These are phyloP conservation scores for Xylaria arbuscula DNA, from an alignment of 2,329 filamentous ascomycete genomes.

Conservation along the genomic window DNA sequence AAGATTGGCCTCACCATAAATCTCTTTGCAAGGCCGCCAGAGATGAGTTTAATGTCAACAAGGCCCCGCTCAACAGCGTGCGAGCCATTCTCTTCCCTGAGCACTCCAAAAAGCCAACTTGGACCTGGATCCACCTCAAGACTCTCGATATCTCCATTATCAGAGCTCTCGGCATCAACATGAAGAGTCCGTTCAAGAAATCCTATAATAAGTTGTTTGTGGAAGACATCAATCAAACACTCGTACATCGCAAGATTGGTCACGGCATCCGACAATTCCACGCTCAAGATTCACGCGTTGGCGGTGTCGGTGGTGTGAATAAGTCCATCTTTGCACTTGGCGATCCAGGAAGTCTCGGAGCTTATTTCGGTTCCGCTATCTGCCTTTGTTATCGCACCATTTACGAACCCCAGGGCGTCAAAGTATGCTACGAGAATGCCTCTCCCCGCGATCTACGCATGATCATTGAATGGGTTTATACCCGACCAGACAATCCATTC, in stretches of 20 bases:
- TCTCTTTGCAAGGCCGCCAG: slow-evolving; percentile 27
- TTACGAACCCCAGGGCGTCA: neutral
- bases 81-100: slow-evolving; percentile 34
- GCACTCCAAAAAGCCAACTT: slow-evolving; percentile 7
- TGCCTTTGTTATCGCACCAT: slow-evolving; percentile 27
- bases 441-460: slow-evolving; percentile 32
- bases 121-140: slow-evolving; percentile 23
- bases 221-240: slow-evolving; percentile 23
- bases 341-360: slow-evolving; percentile 30
- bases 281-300: neutral
- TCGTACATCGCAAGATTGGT: slow-evolving; percentile 26
- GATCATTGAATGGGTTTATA: slow-evolving; percentile 32
- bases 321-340: slow-evolving; percentile 26
- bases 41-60: neutral
- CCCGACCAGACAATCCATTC: slow-evolving; percentile 8
- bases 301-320: slow-evolving; percentile 21
- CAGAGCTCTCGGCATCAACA: slow-evolving; percentile 11
- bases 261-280: slow-evolving; percentile 31
- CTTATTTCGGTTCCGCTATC: slow-evolving; percentile 27
- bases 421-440: slow-evolving; percentile 26
- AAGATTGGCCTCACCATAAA: slow-evolving; percentile 32
- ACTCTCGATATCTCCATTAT: neutral
- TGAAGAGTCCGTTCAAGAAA: slow-evolving; percentile 1
- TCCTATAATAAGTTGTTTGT: neutral
- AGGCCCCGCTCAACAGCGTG: slow-evolving; percentile 14